Percentiles rank a stretch among this genome's conserved stretches.
These are phyloP conservation scores for Amylocarpus encephaloides DNA, from an alignment of 2,329 filamentous ascomycete genomes.

Conservation along the genomic window DNA sequence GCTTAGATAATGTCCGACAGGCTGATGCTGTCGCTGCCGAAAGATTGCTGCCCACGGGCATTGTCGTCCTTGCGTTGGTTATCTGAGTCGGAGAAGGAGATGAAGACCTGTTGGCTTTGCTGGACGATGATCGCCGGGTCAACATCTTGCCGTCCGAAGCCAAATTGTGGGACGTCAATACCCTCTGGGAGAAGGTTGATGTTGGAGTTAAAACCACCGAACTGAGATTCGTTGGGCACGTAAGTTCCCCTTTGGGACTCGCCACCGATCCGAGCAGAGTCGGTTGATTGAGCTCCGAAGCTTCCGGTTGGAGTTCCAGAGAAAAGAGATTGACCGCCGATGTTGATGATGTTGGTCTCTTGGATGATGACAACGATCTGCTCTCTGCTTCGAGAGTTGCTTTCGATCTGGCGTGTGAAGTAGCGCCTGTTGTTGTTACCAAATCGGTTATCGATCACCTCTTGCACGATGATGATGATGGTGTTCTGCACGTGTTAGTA, in stretches of 20 bases:
- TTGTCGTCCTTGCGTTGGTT: background rate
- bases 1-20: constrained; percentile 5
- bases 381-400: constrained; percentile 14
- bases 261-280: background rate
- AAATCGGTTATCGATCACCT: constrained; percentile 23
- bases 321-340: constrained; percentile 1
- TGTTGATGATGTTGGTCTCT: constrained; percentile 9
- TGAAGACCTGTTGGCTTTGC: constrained; percentile 16
- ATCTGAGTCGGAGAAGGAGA: constrained; percentile 6
- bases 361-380: constrained; percentile 19
- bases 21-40: background rate
- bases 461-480: constrained; percentile 25
- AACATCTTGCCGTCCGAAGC: constrained; percentile 9
- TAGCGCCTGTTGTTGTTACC: constrained; percentile 22
- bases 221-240: constrained; percentile 7
- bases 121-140: constrained; percentile 25
- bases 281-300: background rate
- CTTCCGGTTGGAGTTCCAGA: background rate
- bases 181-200: constrained; percentile 20
- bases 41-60: background rate
- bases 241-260: constrained; percentile 3
- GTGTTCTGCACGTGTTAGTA: constrained; percentile 24
- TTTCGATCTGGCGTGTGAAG: constrained; percentile 24
- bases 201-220: constrained; percentile 5
- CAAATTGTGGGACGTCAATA: constrained; percentile 12